Conservation (phyloP, 208 protist genomes). For the Crithidia fasciculata region DNA sequence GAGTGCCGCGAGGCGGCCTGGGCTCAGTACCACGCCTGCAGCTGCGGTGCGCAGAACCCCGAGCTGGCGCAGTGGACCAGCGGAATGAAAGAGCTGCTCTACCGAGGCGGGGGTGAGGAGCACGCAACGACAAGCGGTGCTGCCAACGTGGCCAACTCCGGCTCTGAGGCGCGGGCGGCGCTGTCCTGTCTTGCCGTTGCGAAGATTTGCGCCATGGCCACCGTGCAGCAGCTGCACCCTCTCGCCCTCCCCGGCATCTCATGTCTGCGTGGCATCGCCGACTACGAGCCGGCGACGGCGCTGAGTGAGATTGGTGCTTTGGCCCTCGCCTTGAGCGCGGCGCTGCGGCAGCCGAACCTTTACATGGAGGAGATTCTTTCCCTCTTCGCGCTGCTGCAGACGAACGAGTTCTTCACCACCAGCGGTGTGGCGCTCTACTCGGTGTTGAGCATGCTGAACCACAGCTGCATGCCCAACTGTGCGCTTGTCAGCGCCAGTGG, state of each 20-base stretch:
- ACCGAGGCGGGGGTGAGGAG: slow-evolving; percentile 3
- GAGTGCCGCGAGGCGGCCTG: slow-evolving; percentile 77
- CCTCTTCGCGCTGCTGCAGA: slow-evolving; percentile 85
- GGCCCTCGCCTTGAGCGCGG: slow-evolving; percentile 60
- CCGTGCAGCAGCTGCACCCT: slow-evolving; percentile 78
- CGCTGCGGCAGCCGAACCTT: slow-evolving; percentile 75
- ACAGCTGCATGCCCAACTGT: slow-evolving; percentile 91
- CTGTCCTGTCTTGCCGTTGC: slow-evolving; percentile 76
- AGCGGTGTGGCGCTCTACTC: slow-evolving; percentile 75
- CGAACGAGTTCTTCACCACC: slow-evolving; percentile 76
- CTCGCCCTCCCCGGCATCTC: slow-evolving; percentile 56
- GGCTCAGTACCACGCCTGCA: slow-evolving; percentile 75
- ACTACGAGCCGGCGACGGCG: slow-evolving; percentile 80
- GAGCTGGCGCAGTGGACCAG: slow-evolving; percentile 54
- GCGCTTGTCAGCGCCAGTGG: slow-evolving; percentile 43
- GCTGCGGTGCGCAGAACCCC: slow-evolving; percentile 67
- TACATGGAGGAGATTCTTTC: slow-evolving; percentile 90
- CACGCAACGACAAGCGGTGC: background rate
- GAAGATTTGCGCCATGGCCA: slow-evolving; percentile 83
- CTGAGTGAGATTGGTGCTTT: slow-evolving; percentile 78
- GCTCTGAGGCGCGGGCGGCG: slow-evolving; percentile 59
- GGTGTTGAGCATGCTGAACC: slow-evolving; percentile 78
- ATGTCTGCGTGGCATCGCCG: slow-evolving; percentile 61
- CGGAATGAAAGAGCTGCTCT: slow-evolving; percentile 57
- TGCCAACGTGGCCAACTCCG: slow-evolving; percentile 13